These are phyloP conservation scores for Scheffersomyces segobiensis DNA, from an alignment of 1,139 yeast species.

Conservation along the genomic window DNA sequence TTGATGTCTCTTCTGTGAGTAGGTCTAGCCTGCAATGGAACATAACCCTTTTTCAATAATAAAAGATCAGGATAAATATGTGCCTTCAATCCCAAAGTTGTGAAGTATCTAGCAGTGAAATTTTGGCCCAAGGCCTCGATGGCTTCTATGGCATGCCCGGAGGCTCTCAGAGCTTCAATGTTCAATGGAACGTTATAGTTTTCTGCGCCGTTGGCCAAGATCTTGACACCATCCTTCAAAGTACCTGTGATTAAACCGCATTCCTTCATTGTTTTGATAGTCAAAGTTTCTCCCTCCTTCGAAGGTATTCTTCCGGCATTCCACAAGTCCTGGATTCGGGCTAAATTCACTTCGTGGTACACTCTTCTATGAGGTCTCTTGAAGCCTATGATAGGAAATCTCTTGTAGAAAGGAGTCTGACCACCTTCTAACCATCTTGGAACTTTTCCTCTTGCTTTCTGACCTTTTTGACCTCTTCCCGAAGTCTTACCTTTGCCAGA, in stretches of 20 bases:
- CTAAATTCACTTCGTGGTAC: constrained; percentile 55
- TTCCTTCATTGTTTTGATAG: constrained; percentile 64
- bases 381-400: constrained; percentile 92
- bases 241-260: constrained; percentile 73
- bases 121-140: constrained; percentile 74
- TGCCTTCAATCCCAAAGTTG: constrained; percentile 65
- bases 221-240: constrained; percentile 77
- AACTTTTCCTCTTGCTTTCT: constrained; percentile 89
- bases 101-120: constrained; percentile 73
- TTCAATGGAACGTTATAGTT: constrained; percentile 59
- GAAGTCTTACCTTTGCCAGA: constrained; percentile 92
- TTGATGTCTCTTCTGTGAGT: constrained; percentile 77
- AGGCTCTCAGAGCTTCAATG: constrained; percentile 82
- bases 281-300: constrained; percentile 61
- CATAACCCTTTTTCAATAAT: constrained; percentile 66
- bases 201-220: constrained; percentile 69
- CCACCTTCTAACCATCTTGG: constrained; percentile 99
- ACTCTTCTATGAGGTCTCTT: constrained; percentile 55
- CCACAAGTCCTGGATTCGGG: constrained; percentile 61
- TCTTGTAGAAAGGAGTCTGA: constrained; percentile 88
- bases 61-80: constrained; percentile 76
- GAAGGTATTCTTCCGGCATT: constrained; percentile 69
- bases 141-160: constrained; percentile 67
- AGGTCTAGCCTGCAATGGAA: constrained; percentile 88
- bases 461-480: constrained; percentile 99